Evolutionary conservation across 1,284 basidiomycete species (phyloP).

Genomic region (Puccinia horiana): DNA sequence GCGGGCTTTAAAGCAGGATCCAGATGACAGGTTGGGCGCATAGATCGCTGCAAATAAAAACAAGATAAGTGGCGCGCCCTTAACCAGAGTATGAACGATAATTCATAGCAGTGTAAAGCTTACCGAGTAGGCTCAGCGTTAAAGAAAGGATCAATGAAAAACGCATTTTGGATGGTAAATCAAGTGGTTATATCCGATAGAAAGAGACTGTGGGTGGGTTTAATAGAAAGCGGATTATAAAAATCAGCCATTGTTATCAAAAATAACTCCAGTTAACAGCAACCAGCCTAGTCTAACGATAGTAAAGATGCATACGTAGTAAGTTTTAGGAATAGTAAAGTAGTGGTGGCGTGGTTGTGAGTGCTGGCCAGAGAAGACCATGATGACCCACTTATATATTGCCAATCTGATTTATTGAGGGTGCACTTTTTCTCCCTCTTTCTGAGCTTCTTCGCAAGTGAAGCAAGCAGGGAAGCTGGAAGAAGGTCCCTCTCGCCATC

Average conservation of each 20-base stretch:
- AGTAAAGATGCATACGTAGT: background rate
- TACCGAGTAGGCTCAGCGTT: background rate
- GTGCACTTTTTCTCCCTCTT: background rate
- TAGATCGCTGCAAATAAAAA: background rate
- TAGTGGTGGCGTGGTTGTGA: background rate
- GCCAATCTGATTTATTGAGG: background rate
- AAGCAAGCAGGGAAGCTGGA: background rate
- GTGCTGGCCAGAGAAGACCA: background rate
- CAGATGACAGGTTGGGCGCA: background rate
- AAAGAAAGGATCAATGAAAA: background rate
- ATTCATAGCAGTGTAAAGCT: background rate
- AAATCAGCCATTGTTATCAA: background rate
- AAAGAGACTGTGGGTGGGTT: constrained; percentile 11
- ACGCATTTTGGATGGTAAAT: background rate
- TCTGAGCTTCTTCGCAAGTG: background rate
- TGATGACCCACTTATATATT: background rate
- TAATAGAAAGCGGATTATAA: background rate
- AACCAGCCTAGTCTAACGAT: background rate
- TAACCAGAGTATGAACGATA: background rate
- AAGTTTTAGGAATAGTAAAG: background rate
- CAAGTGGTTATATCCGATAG: background rate
- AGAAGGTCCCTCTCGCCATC: background rate
- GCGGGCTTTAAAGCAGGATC: background rate
- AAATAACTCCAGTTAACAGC: no score
- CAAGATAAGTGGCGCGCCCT: background rate